Evolutionary conservation across 441 rosid species (phyloP).

Genomic region (Jatropha multifida): DNA sequence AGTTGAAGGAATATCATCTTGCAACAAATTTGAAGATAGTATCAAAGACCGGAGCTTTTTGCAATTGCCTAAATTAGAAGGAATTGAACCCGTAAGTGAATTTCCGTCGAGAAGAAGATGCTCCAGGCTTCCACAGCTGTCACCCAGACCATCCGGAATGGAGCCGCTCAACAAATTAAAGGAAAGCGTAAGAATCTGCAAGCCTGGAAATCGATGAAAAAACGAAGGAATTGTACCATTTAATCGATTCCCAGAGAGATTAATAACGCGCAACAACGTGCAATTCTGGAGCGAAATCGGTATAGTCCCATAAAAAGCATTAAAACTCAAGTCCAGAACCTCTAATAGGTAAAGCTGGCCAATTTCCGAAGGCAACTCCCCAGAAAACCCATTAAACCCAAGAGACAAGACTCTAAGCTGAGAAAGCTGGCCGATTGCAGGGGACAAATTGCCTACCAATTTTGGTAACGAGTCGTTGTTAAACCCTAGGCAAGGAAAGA

Average conservation of each 20-base stretch:
- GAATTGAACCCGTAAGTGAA: slow-evolving; percentile 37
- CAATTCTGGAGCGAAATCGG: slow-evolving; percentile 36
- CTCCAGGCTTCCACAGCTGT: slow-evolving; percentile 42
- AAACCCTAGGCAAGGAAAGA: slow-evolving; percentile 36
- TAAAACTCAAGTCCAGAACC: slow-evolving; percentile 53
- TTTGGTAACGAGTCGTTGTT: slow-evolving; percentile 20
- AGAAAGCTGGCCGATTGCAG: slow-evolving; percentile 37
- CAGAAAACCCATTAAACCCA: slow-evolving; percentile 41
- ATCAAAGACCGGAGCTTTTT: slow-evolving; percentile 34
- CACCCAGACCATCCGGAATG: slow-evolving; percentile 40
- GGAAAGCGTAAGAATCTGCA: slow-evolving; percentile 38
- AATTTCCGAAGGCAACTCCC: slow-evolving; percentile 41
- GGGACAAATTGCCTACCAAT: slow-evolving; percentile 39
- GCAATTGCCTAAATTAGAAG: slow-evolving; percentile 45
- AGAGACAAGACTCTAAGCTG: slow-evolving; percentile 43
- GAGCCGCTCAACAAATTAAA: slow-evolving; percentile 38
- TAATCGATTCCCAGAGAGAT: slow-evolving; percentile 43
- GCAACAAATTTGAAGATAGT: slow-evolving; percentile 49
- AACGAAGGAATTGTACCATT: slow-evolving; percentile 41
- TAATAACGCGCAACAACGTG: slow-evolving; percentile 35
- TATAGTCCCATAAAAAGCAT: slow-evolving; percentile 38
- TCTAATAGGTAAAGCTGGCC: slow-evolving; percentile 41
- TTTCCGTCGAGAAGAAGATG: slow-evolving; percentile 48
- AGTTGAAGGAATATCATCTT: slow-evolving; percentile 43
- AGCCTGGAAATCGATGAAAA: slow-evolving; percentile 22